phyloP scores from a whole-genome alignment of 2,329 filamentous ascomycete genomes.

The Cylindrodendrum hubeiense region DNA sequence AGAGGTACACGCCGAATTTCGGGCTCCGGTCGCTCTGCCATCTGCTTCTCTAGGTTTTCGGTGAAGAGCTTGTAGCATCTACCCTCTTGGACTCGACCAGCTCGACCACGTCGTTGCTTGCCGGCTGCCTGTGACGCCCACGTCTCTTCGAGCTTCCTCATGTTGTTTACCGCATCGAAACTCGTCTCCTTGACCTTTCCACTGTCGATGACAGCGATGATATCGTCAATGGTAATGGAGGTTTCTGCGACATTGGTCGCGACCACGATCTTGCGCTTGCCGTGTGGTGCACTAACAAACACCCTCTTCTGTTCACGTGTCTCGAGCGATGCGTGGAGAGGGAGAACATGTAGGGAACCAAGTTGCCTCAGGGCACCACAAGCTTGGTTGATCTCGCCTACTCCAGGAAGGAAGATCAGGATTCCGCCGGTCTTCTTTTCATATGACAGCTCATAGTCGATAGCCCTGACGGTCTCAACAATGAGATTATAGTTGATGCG shows the following conservation, averaged over 20 bases:
- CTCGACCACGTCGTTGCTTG: constrained; percentile 93
- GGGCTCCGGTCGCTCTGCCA: constrained; percentile 90
- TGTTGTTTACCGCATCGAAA: constrained; percentile 91
- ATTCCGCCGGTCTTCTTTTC: constrained; percentile 82
- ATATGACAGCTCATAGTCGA: constrained; percentile 79
- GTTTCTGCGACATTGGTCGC: constrained; percentile 98
- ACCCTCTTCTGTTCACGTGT: constrained; percentile 90
- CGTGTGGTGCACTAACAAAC: constrained; percentile 80
- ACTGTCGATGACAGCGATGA: constrained; percentile 95
- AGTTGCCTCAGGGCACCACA: constrained; percentile 76
- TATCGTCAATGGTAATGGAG: constrained; percentile 97
- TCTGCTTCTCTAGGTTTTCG: constrained; percentile 83
- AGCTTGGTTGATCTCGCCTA: constrained; percentile 89
- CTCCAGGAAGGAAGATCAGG: constrained; percentile 94
- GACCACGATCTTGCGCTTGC: constrained; percentile 91
- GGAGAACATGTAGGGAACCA: constrained; percentile 78
- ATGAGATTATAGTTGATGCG: constrained; percentile 94
- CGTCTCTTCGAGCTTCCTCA: constrained; percentile 92
- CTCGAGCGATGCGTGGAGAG: constrained; percentile 91
- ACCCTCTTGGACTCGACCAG: constrained; percentile 91
- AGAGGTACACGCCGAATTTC: constrained; percentile 94
- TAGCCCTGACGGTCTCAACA: constrained; percentile 81
- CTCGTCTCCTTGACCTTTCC: constrained; percentile 97
- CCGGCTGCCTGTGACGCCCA: constrained; percentile 96
- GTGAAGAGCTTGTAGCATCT: constrained; percentile 97